Conservation (phyloP, 768 basidiomycete genomes). For the Paxillus involutus region DNA sequence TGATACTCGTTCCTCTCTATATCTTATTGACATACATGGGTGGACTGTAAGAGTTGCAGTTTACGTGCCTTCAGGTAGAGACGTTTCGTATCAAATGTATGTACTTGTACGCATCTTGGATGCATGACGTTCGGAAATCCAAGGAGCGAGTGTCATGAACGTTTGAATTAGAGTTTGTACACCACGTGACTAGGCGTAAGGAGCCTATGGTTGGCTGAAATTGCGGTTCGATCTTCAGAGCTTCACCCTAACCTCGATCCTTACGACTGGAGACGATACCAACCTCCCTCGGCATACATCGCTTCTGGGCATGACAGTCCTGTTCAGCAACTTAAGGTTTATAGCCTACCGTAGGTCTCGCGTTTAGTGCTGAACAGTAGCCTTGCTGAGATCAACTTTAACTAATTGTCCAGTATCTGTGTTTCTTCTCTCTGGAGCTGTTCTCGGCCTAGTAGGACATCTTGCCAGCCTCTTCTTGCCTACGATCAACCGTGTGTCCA, state of each 20-base stretch:
- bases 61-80: constrained; percentile 2
- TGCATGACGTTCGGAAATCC: neutral
- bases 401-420: constrained; percentile 30
- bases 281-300: neutral
- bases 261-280: constrained; percentile 5
- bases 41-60: constrained; percentile 7
- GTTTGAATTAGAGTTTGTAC: no score
- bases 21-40: constrained; percentile 7
- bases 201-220: neutral
- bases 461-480: constrained; percentile 71
- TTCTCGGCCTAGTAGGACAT: constrained; percentile 69
- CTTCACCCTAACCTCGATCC: constrained; percentile 6
- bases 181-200: neutral
- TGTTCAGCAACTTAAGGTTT: constrained; percentile 57
- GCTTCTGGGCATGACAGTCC: constrained; percentile 13
- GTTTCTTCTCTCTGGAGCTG: constrained; percentile 43
- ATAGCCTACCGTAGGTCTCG: constrained; percentile 46
- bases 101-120: constrained; percentile 11
- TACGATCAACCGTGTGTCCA: constrained; percentile 53
- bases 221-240: neutral
- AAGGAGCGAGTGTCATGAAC: no score
- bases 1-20: constrained; percentile 4
- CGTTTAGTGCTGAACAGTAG: neutral
- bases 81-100: constrained; percentile 10
- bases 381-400: constrained; percentile 22